Evolutionary conservation across 2,329 filamentous ascomycete genomes (phyloP), one percentile per base, ranked within the genome.

Genomic region (Coniochaeta pulveracea): DNA sequence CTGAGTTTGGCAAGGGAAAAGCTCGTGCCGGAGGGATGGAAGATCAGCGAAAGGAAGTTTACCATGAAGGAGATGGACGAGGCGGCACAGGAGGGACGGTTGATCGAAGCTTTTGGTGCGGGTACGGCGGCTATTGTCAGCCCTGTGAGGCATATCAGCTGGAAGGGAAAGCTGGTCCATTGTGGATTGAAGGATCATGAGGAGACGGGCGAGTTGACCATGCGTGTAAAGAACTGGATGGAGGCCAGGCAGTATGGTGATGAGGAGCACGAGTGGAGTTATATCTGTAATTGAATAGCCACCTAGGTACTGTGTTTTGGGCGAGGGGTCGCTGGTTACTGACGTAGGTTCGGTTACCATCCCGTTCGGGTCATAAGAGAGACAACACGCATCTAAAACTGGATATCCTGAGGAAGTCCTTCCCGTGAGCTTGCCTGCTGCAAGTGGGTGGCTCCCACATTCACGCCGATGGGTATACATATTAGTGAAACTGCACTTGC

Each of bases 241-340:
- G 88, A 93, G 64, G 80, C 65, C 18, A 88, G 93, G 46, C 89
- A 96, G 63, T 95, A 96, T 54, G 91, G 91, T 42, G 88, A 95
- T 43, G 82, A 89, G 58, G 74, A 85, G 54, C 85, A 95, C 56
- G 71, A 79, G 44, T 98, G 91, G 91, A 95, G 88, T 68, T 79
- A 77, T 47, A 45, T 63, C 36, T 60, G 60, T 49, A n/a, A n/a
- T n/a, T n/a, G n/a, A n/a, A n/a, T n/a, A n/a, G n/a, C n/a, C n/a
- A n/a, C n/a, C n/a, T 48, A 51, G 38, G 34, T 9, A n/a, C 9
- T 24, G 22, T n/a, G 9, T 8, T n/a, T 24, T 24, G 9, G n/a
- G 9, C 9, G 22, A n/a, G 22, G n/a, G 22, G 22, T n/a, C n/a
- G 21, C 12, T 24, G 9, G 10, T 25, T 12, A 25, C 18, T 21